Conservation (phyloP, 2,329 filamentous ascomycete species). For the Fonsecaea monophora region DNA sequence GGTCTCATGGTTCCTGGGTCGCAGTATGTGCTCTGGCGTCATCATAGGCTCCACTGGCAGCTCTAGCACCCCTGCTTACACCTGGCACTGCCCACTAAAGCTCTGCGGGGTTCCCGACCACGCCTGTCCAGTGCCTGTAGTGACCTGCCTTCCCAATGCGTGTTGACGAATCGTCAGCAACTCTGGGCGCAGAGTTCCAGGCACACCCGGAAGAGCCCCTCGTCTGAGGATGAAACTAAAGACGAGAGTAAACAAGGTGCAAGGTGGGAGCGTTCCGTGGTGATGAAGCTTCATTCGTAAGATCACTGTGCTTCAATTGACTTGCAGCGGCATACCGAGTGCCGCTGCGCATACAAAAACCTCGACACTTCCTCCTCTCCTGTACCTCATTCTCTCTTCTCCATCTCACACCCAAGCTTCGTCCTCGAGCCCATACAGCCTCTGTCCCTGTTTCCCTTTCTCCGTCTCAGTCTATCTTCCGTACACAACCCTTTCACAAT, state of each 20-base stretch:
- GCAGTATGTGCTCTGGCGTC: constrained; percentile 1
- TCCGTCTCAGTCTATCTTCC: constrained; percentile 2
- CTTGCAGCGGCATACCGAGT: background rate
- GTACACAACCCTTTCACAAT: constrained; percentile 59
- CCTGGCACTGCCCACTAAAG: background rate
- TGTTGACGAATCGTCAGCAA: background rate
- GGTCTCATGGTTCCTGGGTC: background rate
- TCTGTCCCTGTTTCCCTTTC: constrained; percentile 3
- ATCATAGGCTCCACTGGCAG: constrained; percentile 6
- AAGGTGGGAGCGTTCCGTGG: background rate
- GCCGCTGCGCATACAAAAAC: constrained; percentile 22
- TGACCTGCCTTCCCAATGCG: background rate
- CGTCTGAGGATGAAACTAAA: background rate
- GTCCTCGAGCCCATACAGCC: background rate
- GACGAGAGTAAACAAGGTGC: background rate
- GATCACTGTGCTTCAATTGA: background rate
- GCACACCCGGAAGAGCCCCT: constrained; percentile 1
- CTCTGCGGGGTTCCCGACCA: background rate
- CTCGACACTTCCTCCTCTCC: background rate
- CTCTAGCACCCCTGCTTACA: background rate
- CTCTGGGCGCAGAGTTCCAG: background rate
- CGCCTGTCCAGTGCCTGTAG: background rate
- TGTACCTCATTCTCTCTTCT: background rate
- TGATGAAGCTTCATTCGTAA: constrained; percentile 5
- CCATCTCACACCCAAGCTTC: constrained; percentile 4